Percentiles rank a stretch among this genome's conserved stretches.
phyloP scores from a whole-genome alignment of 768 basidiomycete species.

The Rhizopogon salebrosus region DNA sequence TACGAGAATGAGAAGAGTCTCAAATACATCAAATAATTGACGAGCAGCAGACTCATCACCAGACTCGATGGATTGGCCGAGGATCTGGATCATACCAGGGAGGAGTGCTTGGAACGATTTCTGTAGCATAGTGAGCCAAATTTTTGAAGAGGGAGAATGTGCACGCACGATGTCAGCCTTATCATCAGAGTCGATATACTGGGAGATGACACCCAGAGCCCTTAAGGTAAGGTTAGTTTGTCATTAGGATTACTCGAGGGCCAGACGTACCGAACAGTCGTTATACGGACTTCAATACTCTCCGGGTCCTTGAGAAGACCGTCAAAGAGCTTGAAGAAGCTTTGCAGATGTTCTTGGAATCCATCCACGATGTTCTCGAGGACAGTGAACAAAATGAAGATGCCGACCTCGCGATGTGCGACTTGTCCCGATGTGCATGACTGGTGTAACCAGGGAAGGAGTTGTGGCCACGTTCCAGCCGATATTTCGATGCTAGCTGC shows the following conservation, averaged over 20 bases:
- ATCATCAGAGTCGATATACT: constrained; percentile 86
- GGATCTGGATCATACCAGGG: constrained; percentile 83
- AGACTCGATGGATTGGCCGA: constrained; percentile 75
- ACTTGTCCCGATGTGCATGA: constrained; percentile 65
- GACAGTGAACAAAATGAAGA: constrained; percentile 85
- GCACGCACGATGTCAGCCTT: constrained; percentile 76
- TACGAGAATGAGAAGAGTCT: constrained; percentile 90
- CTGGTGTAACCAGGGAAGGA: constrained; percentile 82
- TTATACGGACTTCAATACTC: constrained; percentile 86
- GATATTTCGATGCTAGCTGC: constrained; percentile 88
- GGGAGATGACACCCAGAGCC: constrained; percentile 87
- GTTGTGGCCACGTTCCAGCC: constrained; percentile 73
- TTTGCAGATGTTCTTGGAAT: constrained; percentile 70
- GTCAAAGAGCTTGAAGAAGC: constrained; percentile 78
- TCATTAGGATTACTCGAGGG: background rate
- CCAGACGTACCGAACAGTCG: constrained; percentile 64
- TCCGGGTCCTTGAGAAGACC: constrained; percentile 74
- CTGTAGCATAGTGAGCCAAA: constrained; percentile 30
- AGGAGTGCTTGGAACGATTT: constrained; percentile 84
- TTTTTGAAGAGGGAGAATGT: background rate
- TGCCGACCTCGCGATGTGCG: constrained; percentile 85
- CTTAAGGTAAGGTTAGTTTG: constrained; percentile 29
- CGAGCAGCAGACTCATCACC: constrained; percentile 80
- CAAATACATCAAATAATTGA: constrained; percentile 91
- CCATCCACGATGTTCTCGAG: constrained; percentile 89